phyloP scores from a whole-genome alignment of 148 eudicot species.

The Oxyria digyna region DNA sequence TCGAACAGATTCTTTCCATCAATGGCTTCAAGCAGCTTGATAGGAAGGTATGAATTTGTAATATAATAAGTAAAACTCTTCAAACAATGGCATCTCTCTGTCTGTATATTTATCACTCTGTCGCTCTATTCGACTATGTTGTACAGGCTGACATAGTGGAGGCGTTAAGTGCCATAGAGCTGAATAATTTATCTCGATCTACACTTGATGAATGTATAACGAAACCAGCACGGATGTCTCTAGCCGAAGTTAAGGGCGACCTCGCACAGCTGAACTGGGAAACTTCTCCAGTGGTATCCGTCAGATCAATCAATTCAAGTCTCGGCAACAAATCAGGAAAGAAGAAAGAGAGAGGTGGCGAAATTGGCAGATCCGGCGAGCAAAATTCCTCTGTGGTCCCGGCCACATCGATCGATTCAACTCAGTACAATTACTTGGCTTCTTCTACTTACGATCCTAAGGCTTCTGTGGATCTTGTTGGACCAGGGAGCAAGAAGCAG shows the following conservation, averaged over 20 bases:
- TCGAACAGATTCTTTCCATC: conserved; percentile 27
- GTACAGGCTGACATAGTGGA: conserved; percentile 24
- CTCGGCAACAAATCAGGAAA: not conserved
- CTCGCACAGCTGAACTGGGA: conserved; percentile 39
- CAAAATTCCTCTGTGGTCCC: conserved; percentile 11
- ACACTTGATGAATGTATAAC: conserved; percentile 24
- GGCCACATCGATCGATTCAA: conserved; percentile 20
- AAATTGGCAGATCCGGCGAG: not conserved
- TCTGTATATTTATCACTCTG: not conserved
- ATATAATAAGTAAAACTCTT: not conserved
- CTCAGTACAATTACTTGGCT: not conserved
- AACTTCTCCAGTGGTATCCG: conserved; percentile 31
- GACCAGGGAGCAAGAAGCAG: not conserved
- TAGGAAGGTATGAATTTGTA: conserved; percentile 12
- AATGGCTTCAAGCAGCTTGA: conserved; percentile 21
- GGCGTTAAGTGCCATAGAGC: conserved; percentile 25
- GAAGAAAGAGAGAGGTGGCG: not conserved
- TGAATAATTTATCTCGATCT: conserved; percentile 37
- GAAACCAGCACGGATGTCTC: conserved; percentile 19
- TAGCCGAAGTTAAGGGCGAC: conserved; percentile 25
- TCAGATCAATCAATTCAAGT: conserved; percentile 20
- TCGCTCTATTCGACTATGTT: not conserved
- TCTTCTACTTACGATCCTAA: not conserved
- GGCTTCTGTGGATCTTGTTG: not conserved
- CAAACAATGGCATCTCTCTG: not conserved